phyloP scores from a whole-genome alignment of 768 basidiomycete genomes.

The Trametes cinnabarina region DNA sequence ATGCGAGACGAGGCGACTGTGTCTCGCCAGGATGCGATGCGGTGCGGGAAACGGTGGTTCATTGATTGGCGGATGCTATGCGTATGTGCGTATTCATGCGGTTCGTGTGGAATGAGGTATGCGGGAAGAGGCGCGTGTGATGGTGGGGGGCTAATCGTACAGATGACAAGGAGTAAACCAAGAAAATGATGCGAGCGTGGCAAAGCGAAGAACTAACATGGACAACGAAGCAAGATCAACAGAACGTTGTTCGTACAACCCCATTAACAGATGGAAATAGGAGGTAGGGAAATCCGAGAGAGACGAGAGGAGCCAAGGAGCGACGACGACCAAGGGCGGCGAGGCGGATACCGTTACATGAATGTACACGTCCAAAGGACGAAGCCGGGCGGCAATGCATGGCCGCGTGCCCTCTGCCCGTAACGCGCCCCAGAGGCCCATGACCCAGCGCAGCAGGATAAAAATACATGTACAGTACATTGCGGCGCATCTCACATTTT shows the following conservation, averaged over 20 bases:
- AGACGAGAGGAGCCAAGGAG: conserved; percentile 1
- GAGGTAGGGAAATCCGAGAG: not conserved
- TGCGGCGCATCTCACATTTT: conserved; percentile 15
- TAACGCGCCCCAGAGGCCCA: not conserved
- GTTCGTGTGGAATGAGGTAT: not conserved
- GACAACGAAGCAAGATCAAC: conserved; percentile 16
- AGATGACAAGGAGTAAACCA: conserved; percentile 10
- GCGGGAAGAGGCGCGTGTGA: too few relatives aligned
- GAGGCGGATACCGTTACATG: conserved; percentile 16
- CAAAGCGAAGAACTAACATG: conserved; percentile 16
- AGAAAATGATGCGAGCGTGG: not conserved
- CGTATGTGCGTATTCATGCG: not conserved
- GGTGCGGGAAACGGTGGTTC: conserved; percentile 5
- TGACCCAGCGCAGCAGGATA: not conserved
- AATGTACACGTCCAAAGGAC: conserved; percentile 13
- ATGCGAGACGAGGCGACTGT: not conserved
- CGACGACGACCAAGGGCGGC: not conserved
- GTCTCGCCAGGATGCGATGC: not conserved
- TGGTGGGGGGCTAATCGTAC: conserved; percentile 14
- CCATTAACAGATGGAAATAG: not conserved
- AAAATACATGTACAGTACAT: conserved; percentile 16
- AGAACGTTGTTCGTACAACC: conserved; percentile 16
- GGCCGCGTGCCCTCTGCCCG: not conserved
- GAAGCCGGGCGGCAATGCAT: not conserved
- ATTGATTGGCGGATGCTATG: not conserved